phyloP scores from a whole-genome alignment of 106 monocot genomes.

The Dendrobium nobile region DNA sequence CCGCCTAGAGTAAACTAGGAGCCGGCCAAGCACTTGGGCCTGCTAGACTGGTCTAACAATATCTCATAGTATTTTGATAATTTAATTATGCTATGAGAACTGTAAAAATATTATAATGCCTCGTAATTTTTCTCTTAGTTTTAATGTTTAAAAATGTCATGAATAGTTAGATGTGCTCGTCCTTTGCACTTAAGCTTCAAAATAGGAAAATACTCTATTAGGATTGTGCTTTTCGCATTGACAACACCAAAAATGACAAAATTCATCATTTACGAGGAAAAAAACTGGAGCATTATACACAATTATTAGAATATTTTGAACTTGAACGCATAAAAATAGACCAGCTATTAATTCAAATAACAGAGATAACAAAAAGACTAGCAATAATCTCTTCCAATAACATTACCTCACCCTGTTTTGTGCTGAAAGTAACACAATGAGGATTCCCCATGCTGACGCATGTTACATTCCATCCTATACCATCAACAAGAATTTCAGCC shows the following conservation, averaged over 20 bases:
- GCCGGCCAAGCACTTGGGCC: too few relatives aligned
- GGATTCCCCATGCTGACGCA: conserved; percentile 99
- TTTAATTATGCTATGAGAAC: neutral
- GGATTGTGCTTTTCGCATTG: neutral
- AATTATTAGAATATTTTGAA: neutral
- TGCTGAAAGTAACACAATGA: conserved; percentile 85
- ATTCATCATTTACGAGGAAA: neutral
- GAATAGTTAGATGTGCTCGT: neutral
- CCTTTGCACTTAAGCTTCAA: neutral
- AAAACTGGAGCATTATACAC: neutral
- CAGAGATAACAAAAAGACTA: neutral
- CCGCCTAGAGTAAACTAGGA: too few relatives aligned
- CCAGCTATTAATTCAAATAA: neutral
- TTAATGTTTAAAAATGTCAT: neutral
- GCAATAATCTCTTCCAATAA: neutral
- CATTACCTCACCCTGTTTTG: conserved; percentile 48
- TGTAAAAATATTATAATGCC: neutral
- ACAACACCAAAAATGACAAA: neutral
- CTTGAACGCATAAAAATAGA: neutral
- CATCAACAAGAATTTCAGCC: conserved; percentile 72
- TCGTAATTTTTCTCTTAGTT: neutral
- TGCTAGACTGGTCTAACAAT: neutral
- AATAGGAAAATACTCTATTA: neutral
- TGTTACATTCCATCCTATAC: conserved; percentile 80
- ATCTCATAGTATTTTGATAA: neutral